Conservation (phyloP, 2,329 filamentous ascomycete genomes). For the Emergomyces orientalis region DNA sequence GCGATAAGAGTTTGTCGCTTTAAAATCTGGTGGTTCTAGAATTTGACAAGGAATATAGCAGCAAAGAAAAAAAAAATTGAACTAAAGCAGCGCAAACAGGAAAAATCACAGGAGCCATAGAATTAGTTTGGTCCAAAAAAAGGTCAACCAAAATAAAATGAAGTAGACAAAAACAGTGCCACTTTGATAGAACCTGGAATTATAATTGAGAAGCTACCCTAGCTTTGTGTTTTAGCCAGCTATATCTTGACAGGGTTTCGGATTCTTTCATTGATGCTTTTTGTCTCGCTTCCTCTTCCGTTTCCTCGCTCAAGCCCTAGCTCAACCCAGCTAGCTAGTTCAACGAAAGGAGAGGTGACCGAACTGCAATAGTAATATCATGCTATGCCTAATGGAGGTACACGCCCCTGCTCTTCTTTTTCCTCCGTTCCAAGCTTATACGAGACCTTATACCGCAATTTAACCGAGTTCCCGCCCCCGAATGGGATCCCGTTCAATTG, state of each 20-base stretch:
- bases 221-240: not conserved
- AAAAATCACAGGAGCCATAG: not conserved
- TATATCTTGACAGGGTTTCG: not conserved
- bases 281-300: slow-evolving; percentile 5
- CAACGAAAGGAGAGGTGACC: not conserved
- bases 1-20: not conserved
- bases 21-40: not conserved
- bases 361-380: slow-evolving; percentile 28
- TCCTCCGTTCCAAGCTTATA: slow-evolving; percentile 58
- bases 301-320: not conserved
- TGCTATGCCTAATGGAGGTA: slow-evolving; percentile 66
- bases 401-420: slow-evolving; percentile 75
- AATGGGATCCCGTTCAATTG: slow-evolving; percentile 64
- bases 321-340: slow-evolving; percentile 7
- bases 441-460: slow-evolving; percentile 79
- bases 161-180: not conserved
- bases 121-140: not conserved
- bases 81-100: not conserved
- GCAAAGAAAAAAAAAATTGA: not conserved
- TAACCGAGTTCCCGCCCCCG: slow-evolving; percentile 67
- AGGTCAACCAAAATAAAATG: not conserved
- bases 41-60: not conserved
- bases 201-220: not conserved
- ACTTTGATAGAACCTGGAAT: not conserved
- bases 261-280: not conserved